These are phyloP conservation scores for Curvularia spicifera DNA, from an alignment of 2,329 filamentous ascomycete genomes.

Conservation along the genomic window DNA sequence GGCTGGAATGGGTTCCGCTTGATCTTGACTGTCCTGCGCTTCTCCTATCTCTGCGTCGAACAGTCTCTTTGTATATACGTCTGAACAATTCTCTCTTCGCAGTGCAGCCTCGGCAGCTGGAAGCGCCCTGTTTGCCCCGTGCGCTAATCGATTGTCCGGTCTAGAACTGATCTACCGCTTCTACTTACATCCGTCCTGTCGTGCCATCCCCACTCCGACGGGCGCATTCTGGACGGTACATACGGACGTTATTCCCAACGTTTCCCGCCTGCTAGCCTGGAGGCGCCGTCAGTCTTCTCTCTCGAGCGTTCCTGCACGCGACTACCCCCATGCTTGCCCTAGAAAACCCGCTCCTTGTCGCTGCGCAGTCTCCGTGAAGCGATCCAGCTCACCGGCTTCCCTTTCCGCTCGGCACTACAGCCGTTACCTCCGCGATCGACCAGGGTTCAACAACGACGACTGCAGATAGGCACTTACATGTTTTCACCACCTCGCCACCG, in stretches of 20 bases:
- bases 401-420: constrained; percentile 3
- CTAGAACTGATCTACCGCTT: constrained; percentile 31
- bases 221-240: constrained; percentile 12
- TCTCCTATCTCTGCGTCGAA: constrained; percentile 5
- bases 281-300: constrained; percentile 3
- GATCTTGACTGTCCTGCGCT: constrained; percentile 4
- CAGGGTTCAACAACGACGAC: constrained; percentile 1
- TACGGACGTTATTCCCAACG: constrained; percentile 12
- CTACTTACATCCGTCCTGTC: constrained; percentile 16
- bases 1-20: constrained; percentile 7
- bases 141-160: constrained; percentile 15
- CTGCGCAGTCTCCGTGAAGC: constrained; percentile 9
- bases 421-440: not conserved
- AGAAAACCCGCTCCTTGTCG: constrained; percentile 6
- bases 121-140: constrained; percentile 3
- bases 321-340: constrained; percentile 5
- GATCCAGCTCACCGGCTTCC: constrained; percentile 2
- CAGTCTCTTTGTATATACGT: not conserved
- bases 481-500: constrained; percentile 16
- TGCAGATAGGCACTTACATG: not conserved
- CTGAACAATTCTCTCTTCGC: constrained; percentile 7
- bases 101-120: constrained; percentile 2
- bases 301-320: constrained; percentile 3
- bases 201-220: constrained; percentile 17
- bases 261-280: constrained; percentile 8